Conservation (phyloP, 805 yeast species). For the Wickerhamomyces ciferrii region DNA sequence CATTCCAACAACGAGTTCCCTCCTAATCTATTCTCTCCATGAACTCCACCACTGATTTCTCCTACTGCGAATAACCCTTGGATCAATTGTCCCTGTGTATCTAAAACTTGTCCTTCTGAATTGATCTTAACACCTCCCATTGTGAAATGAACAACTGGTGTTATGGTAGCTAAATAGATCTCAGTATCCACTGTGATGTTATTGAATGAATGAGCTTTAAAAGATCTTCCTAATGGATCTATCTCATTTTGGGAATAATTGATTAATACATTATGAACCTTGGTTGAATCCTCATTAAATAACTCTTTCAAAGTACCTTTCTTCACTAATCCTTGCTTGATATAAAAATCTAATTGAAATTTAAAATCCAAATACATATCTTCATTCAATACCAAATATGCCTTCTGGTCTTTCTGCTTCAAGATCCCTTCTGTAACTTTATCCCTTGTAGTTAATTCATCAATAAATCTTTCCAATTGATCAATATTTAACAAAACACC, state of each 20-base stretch:
- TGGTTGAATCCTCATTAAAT: slow-evolving; percentile 18
- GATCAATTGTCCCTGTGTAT: slow-evolving; percentile 23
- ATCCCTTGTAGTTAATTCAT: slow-evolving; percentile 52
- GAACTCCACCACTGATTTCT: slow-evolving; percentile 65
- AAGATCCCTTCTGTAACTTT: slow-evolving; percentile 40
- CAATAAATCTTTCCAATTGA: slow-evolving; percentile 39
- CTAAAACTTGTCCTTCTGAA: slow-evolving; percentile 38
- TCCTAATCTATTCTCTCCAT: slow-evolving; percentile 57
- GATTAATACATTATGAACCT: slow-evolving; percentile 16
- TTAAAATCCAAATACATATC: slow-evolving; percentile 39
- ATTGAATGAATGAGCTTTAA: slow-evolving; percentile 27
- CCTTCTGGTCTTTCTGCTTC: slow-evolving; percentile 23
- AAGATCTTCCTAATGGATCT: slow-evolving; percentile 32
- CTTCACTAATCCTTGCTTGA: slow-evolving; percentile 29
- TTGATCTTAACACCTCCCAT: slow-evolving; percentile 63
- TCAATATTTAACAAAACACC: slow-evolving; percentile 43
- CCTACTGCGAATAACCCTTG: slow-evolving; percentile 57
- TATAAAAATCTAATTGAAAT: slow-evolving; percentile 48
- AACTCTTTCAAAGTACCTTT: slow-evolving; percentile 25
- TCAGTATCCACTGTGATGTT: too few species aligned
- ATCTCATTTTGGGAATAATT: slow-evolving; percentile 11
- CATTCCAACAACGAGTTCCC: slow-evolving; percentile 56
- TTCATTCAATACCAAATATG: slow-evolving; percentile 34
- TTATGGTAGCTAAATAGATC: too few species aligned
- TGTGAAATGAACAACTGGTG: slow-evolving; percentile 63